These are phyloP conservation scores for Pinus taeda DNA, from an alignment of 75 land plant genomes.

Conservation along the genomic window DNA sequence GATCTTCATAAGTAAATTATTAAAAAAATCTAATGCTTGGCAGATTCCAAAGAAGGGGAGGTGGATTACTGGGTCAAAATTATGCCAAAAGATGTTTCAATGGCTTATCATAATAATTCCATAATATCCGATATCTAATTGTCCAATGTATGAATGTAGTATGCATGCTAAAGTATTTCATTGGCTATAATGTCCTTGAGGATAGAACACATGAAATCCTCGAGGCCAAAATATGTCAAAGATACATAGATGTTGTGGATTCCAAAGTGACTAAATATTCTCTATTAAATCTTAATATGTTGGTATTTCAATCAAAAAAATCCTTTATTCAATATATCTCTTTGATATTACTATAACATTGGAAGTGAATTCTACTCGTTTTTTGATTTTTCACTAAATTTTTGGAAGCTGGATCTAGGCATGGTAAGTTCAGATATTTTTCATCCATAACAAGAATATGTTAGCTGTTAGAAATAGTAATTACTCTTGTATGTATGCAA, in stretches of 20 bases:
- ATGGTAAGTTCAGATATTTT: conserved; percentile 52
- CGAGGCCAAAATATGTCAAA: conserved; percentile 11
- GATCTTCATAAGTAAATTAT: conserved; percentile 43
- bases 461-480: too few species aligned
- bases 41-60: conserved; percentile 32
- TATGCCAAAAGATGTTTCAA: too few species aligned
- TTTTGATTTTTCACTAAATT: conserved; percentile 37
- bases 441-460: conserved; percentile 62
- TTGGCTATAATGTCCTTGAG: conserved; percentile 8
- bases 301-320: background rate
- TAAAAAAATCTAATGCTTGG: conserved; percentile 31
- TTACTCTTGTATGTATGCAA: too few species aligned
- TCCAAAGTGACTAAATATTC: conserved; percentile 53
- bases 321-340: too few species aligned
- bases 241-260: conserved; percentile 34
- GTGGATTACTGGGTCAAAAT: too few species aligned
- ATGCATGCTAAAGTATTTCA: conserved; percentile 35
- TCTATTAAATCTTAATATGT: conserved; percentile 23
- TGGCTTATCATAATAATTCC: too few species aligned
- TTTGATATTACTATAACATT: too few species aligned
- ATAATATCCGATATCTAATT: too few species aligned
- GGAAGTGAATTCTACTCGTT: background rate
- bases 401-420: conserved; percentile 79
- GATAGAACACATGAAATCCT: background rate
- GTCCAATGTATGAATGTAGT: background rate